Evolutionary conservation across 495 filamentous ascomycete species (phyloP).

Genomic region (Penicillium paradoxum): DNA sequence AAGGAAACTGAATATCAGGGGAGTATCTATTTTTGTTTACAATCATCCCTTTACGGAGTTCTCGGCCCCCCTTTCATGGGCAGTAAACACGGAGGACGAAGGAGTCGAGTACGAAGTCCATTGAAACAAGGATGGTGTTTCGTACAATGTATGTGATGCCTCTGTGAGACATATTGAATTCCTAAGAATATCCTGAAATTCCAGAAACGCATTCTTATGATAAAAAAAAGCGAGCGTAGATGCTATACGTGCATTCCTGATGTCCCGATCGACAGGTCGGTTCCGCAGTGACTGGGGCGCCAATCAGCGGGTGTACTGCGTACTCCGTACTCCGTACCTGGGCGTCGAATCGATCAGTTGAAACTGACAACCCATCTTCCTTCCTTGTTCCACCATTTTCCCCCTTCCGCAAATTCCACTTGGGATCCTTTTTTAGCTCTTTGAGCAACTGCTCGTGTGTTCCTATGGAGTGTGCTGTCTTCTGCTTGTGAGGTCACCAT

Average conservation of each 20-base stretch:
- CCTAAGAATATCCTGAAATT: background rate
- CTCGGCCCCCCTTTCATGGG: conserved; percentile 1
- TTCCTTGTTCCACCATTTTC: conserved; percentile 19
- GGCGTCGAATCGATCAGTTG: conserved; percentile 15
- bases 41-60: background rate
- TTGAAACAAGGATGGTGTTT: no score
- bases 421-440: conserved; percentile 9
- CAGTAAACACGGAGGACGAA: background rate
- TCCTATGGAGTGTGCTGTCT: conserved; percentile 20
- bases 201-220: background rate
- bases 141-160: background rate
- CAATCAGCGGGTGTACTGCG: conserved; percentile 22
- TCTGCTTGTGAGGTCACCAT: conserved; percentile 16
- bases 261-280: conserved; percentile 20
- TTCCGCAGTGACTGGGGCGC: conserved; percentile 7
- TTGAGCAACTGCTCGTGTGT: conserved; percentile 7
- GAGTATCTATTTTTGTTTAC: background rate
- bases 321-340: no score
- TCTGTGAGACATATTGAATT: background rate
- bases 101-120: no score
- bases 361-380: conserved; percentile 21
- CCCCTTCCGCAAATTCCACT: background rate
- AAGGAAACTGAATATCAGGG: background rate
- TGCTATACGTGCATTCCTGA: conserved; percentile 14
- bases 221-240: background rate